phyloP scores from a whole-genome alignment of 257 asterid genomes.

The Solanum sitiens region DNA sequence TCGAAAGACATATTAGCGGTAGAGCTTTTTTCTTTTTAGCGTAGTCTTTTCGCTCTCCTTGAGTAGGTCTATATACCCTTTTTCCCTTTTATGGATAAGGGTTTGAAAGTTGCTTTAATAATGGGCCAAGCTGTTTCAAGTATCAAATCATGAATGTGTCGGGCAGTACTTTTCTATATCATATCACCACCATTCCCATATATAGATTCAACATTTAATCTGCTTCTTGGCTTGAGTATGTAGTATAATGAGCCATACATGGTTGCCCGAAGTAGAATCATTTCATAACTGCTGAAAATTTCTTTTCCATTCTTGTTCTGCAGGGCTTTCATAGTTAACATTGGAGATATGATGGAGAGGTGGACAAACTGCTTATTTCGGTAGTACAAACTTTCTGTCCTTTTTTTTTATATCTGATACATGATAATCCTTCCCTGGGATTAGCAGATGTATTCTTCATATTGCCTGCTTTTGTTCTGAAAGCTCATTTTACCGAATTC shows the following conservation, averaged over 20 bases:
- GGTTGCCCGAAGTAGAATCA: neutral
- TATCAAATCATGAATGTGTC: neutral
- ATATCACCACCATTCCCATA: neutral
- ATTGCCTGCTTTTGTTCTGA: neutral
- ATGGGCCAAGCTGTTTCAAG: neutral
- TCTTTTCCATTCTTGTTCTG: neutral
- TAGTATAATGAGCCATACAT: neutral
- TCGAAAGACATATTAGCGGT: neutral
- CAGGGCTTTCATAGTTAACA: slow-evolving; percentile 56
- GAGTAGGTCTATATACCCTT: neutral
- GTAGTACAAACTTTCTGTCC: slow-evolving; percentile 4
- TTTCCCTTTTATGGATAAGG: neutral
- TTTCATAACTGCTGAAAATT: neutral
- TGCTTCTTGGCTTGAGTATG: neutral
- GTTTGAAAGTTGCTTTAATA: neutral
- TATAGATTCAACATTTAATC: neutral
- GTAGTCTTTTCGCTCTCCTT: neutral
- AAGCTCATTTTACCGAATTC: neutral
- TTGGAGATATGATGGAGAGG: slow-evolving; percentile 60
- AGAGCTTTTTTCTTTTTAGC: neutral
- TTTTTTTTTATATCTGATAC: neutral
- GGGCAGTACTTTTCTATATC: neutral
- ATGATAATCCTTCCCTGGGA: neutral
- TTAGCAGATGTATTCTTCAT: neutral
- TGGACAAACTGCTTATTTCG: slow-evolving; percentile 59